Evolutionary conservation across 768 basidiomycete genomes (phyloP).

Genomic region (Leucosporidium yakuticum): DNA sequence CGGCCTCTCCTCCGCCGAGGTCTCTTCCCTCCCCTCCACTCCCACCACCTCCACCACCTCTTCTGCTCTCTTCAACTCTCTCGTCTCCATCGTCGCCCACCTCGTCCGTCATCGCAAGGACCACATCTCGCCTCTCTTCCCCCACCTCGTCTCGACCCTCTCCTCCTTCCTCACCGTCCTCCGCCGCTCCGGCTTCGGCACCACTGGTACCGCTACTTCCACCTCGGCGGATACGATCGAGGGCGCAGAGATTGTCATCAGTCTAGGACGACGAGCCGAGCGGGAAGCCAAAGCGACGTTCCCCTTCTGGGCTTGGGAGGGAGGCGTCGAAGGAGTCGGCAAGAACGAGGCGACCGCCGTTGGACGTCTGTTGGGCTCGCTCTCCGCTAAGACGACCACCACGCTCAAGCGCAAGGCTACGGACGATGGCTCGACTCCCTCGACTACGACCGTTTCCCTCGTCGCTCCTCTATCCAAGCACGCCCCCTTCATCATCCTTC

Average conservation of each 20-base stretch:
- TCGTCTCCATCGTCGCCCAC: conserved; percentile 20
- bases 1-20: neutral
- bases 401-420: conserved; percentile 1
- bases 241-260: conserved; percentile 1
- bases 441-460: conserved; percentile 21
- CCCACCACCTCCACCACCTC: neutral
- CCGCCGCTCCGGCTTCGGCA: conserved; percentile 17
- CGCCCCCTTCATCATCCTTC: conserved; percentile 38
- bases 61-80: conserved; percentile 8
- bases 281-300: conserved; percentile 27
- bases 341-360: conserved; percentile 21
- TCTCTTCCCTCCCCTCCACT: neutral
- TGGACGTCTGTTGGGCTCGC: conserved; percentile 21
- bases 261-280: conserved; percentile 18
- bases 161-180: conserved; percentile 19
- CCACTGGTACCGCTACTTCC: conserved; percentile 21
- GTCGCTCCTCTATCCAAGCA: conserved; percentile 37
- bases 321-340: conserved; percentile 16
- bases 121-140: conserved; percentile 31
- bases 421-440: conserved; percentile 3
- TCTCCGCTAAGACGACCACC: conserved; percentile 31
- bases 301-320: conserved; percentile 31
- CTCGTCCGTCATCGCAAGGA: conserved; percentile 34
- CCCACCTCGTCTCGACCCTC: conserved; percentile 23
- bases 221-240: neutral